Evolutionary conservation across 2,329 filamentous ascomycete genomes (phyloP).

Genomic region (Metarhizium humberi): DNA sequence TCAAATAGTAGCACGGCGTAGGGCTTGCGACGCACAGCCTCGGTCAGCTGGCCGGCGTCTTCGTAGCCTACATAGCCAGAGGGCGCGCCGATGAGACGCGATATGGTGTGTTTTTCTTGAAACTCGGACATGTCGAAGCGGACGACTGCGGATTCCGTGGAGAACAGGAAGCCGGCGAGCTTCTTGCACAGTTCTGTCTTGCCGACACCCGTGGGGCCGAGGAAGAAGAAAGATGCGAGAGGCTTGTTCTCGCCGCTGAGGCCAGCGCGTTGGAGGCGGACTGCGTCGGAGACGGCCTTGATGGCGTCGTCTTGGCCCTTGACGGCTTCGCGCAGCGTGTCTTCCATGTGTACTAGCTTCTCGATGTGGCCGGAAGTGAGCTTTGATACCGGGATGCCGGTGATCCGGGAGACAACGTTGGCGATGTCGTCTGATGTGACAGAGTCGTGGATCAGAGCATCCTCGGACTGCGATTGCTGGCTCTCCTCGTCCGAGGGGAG

Average conservation of each 20-base stretch:
- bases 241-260: slow-evolving; percentile 86
- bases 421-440: slow-evolving; percentile 96
- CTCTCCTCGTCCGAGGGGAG: slow-evolving; percentile 64
- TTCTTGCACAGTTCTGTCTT: slow-evolving; percentile 98
- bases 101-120: slow-evolving; percentile 94
- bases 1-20: slow-evolving; percentile 94
- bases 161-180: slow-evolving; percentile 87
- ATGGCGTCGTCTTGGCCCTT: slow-evolving; percentile 92
- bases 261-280: slow-evolving; percentile 87
- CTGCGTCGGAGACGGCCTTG: slow-evolving; percentile 81
- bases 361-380: slow-evolving; percentile 90
- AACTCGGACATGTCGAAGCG: slow-evolving; percentile 98
- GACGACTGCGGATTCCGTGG: slow-evolving; percentile 80
- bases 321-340: slow-evolving; percentile 71
- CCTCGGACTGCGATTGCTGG: slow-evolving; percentile 21
- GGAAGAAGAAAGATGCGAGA: slow-evolving; percentile 92
- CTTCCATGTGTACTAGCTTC: slow-evolving; percentile 93
- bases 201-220: slow-evolving; percentile 91
- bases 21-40: slow-evolving; percentile 88
- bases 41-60: slow-evolving; percentile 90
- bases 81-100: slow-evolving; percentile 81
- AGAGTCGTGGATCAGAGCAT: slow-evolving; percentile 76
- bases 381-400: slow-evolving; percentile 87
- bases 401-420: slow-evolving; percentile 79
- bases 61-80: slow-evolving; percentile 96